Conservation (phyloP, 1,284 basidiomycete genomes). For the Termitomyces sp. region DNA sequence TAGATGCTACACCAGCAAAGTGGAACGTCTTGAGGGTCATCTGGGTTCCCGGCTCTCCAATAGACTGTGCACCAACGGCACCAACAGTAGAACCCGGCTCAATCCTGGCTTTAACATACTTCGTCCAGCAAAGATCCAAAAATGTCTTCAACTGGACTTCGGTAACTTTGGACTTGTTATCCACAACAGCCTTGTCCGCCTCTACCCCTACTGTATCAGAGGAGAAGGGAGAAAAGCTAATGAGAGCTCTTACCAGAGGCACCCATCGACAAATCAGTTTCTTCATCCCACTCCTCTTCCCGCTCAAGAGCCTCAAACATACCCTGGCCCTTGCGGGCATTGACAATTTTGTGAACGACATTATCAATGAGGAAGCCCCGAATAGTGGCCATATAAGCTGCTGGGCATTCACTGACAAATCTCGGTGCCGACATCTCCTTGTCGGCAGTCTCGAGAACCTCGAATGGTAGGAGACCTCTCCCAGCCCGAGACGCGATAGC, state of each 20-base stretch:
- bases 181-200: conserved; percentile 67
- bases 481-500: conserved; percentile 56
- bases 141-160: conserved; percentile 76
- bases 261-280: conserved; percentile 75
- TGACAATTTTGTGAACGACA: conserved; percentile 67
- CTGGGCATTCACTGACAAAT: conserved; percentile 70
- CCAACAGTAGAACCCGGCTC: conserved; percentile 97
- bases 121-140: conserved; percentile 84
- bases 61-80: conserved; percentile 97
- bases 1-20: conserved; percentile 99
- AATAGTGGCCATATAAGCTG: conserved; percentile 75
- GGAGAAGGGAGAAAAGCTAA: background rate
- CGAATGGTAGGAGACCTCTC: conserved; percentile 79
- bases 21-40: conserved; percentile 99
- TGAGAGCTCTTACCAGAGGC: conserved; percentile 54
- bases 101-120: conserved; percentile 91
- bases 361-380: conserved; percentile 69
- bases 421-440: conserved; percentile 54
- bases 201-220: conserved; percentile 31
- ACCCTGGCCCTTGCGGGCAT: conserved; percentile 69
- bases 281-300: conserved; percentile 72
- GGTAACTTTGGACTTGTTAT: conserved; percentile 91
- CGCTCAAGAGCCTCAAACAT: conserved; percentile 83
- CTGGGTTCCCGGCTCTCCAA: conserved; percentile 98
- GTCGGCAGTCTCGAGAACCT: conserved; percentile 77